A percentile compares a stretch with the other conserved stretches of the same genome.
Evolutionary conservation across 1,284 basidiomycete genomes (phyloP).

Genomic region (Xerocomus tenax): DNA sequence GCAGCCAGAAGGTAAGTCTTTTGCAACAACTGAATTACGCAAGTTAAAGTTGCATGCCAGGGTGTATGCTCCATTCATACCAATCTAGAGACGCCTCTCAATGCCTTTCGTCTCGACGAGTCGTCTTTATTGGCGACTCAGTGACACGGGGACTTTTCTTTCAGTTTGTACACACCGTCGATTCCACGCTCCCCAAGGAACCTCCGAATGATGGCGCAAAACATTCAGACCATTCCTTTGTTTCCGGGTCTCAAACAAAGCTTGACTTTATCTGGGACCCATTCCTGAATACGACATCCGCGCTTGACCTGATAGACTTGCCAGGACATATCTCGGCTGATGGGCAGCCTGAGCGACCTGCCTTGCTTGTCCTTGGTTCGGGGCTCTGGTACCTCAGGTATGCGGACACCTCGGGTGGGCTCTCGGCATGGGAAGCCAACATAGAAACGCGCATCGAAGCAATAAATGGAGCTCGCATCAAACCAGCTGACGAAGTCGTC

Average conservation of each 20-base stretch:
- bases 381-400: slow-evolving; percentile 85
- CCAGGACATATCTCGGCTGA: slow-evolving; percentile 5
- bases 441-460: slow-evolving; percentile 55
- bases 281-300: slow-evolving; percentile 65
- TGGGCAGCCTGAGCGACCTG: slow-evolving; percentile 32
- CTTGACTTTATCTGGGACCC: slow-evolving; percentile 75
- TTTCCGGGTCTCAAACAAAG: slow-evolving; percentile 39
- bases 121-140: slow-evolving; percentile 82
- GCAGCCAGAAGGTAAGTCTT: slow-evolving; percentile 71
- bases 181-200: slow-evolving; percentile 46
- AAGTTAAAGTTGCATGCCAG: slow-evolving; percentile 32
- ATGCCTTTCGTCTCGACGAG: slow-evolving; percentile 47
- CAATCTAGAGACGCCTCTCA: slow-evolving; percentile 42
- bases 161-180: slow-evolving; percentile 54
- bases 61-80: slow-evolving; percentile 69
- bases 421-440: slow-evolving; percentile 67
- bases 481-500: slow-evolving; percentile 61
- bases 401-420: slow-evolving; percentile 57
- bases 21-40: neutral
- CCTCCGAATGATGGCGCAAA: slow-evolving; percentile 53
- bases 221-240: slow-evolving; percentile 55
- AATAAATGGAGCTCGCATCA: slow-evolving; percentile 34
- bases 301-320: slow-evolving; percentile 33
- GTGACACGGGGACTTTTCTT: slow-evolving; percentile 74
- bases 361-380: slow-evolving; percentile 72